These are phyloP conservation scores for Amoebophrya sp. DNA, from an alignment of 169 alveolate genomes.

Conservation along the genomic window DNA sequence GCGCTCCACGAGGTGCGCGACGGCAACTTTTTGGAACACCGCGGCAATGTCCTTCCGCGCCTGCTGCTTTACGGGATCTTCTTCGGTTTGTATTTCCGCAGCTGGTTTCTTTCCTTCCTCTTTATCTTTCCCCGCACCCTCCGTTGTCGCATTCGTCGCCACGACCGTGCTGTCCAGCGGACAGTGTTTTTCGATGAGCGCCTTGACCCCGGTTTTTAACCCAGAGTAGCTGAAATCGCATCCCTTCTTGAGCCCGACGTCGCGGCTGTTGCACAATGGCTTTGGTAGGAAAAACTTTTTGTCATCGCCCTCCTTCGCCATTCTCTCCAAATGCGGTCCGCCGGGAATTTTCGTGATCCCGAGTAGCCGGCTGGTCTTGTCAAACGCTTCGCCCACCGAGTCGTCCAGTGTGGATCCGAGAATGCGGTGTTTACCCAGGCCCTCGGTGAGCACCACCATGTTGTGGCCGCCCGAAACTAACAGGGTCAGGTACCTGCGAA, in stretches of 20 bases:
- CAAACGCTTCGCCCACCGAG: conserved; percentile 42
- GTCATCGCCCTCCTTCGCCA: not conserved
- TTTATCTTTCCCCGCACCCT: not conserved
- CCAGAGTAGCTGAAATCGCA: not conserved
- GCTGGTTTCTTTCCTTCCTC: not conserved
- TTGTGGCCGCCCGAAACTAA: conserved; percentile 45
- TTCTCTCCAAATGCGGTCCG: not conserved
- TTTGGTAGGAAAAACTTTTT: not conserved
- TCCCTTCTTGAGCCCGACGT: not conserved
- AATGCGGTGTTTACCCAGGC: conserved; percentile 27
- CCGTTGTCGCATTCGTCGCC: too few species aligned
- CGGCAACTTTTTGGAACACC: not conserved
- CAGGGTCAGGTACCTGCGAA: conserved; percentile 18
- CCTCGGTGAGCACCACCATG: conserved; percentile 35
- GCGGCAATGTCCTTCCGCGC: conserved; percentile 23
- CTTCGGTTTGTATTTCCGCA: too few species aligned
- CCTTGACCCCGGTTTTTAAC: not conserved
- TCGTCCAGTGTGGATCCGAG: conserved; percentile 42
- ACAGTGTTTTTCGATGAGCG: not conserved
- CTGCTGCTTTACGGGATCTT: not conserved
- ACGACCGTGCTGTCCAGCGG: not conserved
- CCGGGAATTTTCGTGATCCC: conserved; percentile 15
- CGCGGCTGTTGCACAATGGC: not conserved
- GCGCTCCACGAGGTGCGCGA: not conserved
- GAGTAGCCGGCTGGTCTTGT: conserved; percentile 27